Evolutionary conservation across 2,329 filamentous ascomycete genomes (phyloP).

Genomic region (Aureobasidium sp.): DNA sequence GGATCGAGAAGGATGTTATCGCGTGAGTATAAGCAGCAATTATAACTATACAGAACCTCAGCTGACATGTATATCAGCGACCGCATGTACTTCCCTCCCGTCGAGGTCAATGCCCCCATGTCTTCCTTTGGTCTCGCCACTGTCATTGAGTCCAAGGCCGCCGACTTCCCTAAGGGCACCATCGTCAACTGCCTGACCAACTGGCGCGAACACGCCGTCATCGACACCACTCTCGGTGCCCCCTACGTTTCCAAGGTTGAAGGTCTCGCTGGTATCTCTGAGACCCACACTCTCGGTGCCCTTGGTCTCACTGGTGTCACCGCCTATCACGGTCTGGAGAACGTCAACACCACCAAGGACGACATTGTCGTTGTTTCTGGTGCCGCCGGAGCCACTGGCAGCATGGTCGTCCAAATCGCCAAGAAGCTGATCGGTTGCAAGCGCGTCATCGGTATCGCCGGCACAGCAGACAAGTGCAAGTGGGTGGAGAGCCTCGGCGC

Average conservation of each 20-base stretch:
- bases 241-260: conserved; percentile 22
- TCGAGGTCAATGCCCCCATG: conserved; percentile 33
- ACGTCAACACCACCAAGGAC: conserved; percentile 31
- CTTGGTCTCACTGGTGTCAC: conserved; percentile 37
- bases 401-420: conserved; percentile 45
- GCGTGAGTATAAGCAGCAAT: conserved; percentile 13
- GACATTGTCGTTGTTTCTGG: conserved; percentile 39
- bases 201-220: conserved; percentile 36
- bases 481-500: conserved; percentile 44
- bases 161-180: conserved; percentile 26
- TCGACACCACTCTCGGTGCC: conserved; percentile 21
- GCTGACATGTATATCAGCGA: conserved; percentile 17
- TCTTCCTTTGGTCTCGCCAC: conserved; percentile 27
- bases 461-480: conserved; percentile 43
- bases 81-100: conserved; percentile 39
- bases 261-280: conserved; percentile 25
- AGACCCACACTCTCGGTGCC: conserved; percentile 38
- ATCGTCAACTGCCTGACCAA: conserved; percentile 25
- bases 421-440: conserved; percentile 36
- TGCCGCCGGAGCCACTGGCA: conserved; percentile 41
- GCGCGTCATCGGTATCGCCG: conserved; percentile 44
- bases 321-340: conserved; percentile 39
- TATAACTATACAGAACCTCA: background rate
- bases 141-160: conserved; percentile 29
- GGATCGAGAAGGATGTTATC: conserved; percentile 32